A percentile compares a stretch with the other conserved stretches of the same genome.
These are phyloP conservation scores for Pythium scleroteichum DNA, from an alignment of 352 stramenopile genomes.

Conservation along the genomic window DNA sequence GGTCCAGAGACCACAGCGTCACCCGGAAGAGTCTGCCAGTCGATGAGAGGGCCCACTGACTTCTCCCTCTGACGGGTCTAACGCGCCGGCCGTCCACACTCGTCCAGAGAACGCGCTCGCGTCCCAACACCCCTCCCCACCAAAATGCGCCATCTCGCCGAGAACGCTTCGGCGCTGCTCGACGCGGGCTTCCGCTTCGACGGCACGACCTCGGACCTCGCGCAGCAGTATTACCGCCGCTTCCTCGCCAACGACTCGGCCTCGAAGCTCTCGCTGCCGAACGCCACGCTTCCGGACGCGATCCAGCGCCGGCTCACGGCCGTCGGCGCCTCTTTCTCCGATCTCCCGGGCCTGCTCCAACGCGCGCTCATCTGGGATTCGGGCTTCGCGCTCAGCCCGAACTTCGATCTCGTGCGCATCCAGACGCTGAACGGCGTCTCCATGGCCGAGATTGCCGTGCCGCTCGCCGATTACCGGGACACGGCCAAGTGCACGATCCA, in stretches of 20 bases:
- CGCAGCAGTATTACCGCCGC: conserved; percentile 33
- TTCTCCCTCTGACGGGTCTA: too few relatives aligned
- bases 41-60: too few relatives aligned
- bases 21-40: too few relatives aligned
- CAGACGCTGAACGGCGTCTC: conserved; percentile 17
- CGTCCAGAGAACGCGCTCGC: too few relatives aligned
- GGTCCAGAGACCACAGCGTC: too few relatives aligned
- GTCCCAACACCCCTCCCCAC: not conserved
- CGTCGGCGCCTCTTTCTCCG: conserved; percentile 8
- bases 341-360: conserved; percentile 24
- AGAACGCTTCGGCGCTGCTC: not conserved
- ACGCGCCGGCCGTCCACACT: too few relatives aligned
- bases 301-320: conserved; percentile 18
- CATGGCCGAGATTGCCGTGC: conserved; percentile 27
- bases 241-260: conserved; percentile 6
- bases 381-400: conserved; percentile 13
- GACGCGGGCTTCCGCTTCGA: conserved; percentile 23
- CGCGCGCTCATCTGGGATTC: conserved; percentile 30
- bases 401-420: conserved; percentile 13
- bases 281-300: conserved; percentile 12
- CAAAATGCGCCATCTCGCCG: not conserved
- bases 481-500: not conserved
- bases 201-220: conserved; percentile 28
- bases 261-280: not conserved
- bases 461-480: not conserved